These are phyloP conservation scores for Scorias spongiosa DNA, from an alignment of 2,329 filamentous ascomycete species.

Conservation along the genomic window DNA sequence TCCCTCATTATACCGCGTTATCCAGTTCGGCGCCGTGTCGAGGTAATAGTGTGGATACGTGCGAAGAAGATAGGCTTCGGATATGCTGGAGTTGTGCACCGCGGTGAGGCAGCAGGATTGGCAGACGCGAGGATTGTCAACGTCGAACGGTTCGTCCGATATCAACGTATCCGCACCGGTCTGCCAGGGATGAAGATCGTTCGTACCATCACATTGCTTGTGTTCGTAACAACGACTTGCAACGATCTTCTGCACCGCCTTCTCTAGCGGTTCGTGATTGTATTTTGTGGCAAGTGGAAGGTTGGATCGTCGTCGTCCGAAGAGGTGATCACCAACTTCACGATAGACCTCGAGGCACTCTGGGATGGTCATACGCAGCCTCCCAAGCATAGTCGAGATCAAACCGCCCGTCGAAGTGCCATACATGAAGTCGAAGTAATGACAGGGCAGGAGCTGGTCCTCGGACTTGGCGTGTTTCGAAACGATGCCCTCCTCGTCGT, in stretches of 20 bases:
- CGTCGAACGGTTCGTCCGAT: constrained; percentile 11
- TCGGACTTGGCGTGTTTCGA: constrained; percentile 20
- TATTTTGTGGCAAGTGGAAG: constrained; percentile 35
- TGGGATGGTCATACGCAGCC: constrained; percentile 33
- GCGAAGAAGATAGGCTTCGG: constrained; percentile 33
- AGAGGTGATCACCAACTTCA: constrained; percentile 32
- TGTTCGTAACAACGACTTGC: constrained; percentile 29
- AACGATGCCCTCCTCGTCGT: constrained; percentile 24
- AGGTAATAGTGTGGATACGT: constrained; percentile 33
- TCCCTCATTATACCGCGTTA: constrained; percentile 33
- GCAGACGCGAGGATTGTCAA: constrained; percentile 19
- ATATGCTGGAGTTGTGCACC: constrained; percentile 31
- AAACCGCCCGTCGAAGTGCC: constrained; percentile 38
- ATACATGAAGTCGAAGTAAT: constrained; percentile 40
- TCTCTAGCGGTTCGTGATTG: constrained; percentile 32
- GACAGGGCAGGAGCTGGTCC: constrained; percentile 31
- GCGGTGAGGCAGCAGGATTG: constrained; percentile 33
- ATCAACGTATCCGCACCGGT: constrained; percentile 1
- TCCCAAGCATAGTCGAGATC: constrained; percentile 35
- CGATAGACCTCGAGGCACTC: constrained; percentile 34
- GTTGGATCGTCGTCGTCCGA: constrained; percentile 28
- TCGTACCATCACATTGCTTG: constrained; percentile 24
- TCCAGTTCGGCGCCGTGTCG: constrained; percentile 26
- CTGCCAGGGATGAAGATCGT: constrained; percentile 31
- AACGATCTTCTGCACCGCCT: constrained; percentile 31